Evolutionary conservation across 2,329 filamentous ascomycete genomes (phyloP), one percentile per base, ranked within the genome.

Genomic region (Lachnellula hyalina): DNA sequence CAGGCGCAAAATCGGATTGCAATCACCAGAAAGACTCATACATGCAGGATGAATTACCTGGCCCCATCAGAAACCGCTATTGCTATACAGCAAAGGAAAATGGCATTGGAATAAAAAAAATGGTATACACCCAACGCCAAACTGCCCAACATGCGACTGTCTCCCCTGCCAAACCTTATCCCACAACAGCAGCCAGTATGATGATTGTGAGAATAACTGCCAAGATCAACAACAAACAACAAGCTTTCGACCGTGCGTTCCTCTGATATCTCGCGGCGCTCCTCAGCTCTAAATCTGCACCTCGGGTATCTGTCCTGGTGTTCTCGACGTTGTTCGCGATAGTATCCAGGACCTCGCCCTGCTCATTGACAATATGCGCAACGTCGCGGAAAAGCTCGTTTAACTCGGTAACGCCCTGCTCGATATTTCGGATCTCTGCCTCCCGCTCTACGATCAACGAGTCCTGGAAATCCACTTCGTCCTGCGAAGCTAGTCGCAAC

Each of bases 341-440:
- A 17, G 89, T 89, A 67, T 93, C 87, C 32, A 99, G 77, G 72
- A 89, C 84, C 64, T 90, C 89, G 49, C 94, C 94, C 74, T 99
- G 94, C 74, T 97, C 93, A 58, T 84, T 84, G 49, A 99, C 92
- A 71, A 99, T 96, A 71, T 96, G 91, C 47, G 93, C 94, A n/a
- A 99, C 91, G 75, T 99, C 93, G 60, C 92, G 82, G 78, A 99
- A 99, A 44, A 99, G 80, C 68, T 97, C 94, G 67, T 99, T 99
- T 59, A 99, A 77, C 67, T 99, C 94, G 53, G 89, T 89, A 6
- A 99, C 94, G 53, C 89, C 91, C 72, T 96, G 92, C 75, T 97
- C 94, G 66, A 99, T 99, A 70, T 96, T 95, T 59, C 92, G 86
- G 63, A 99, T 99, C 75, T 99, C 94, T 54, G 90, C 85, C 72